Conservation (phyloP, 768 basidiomycete genomes). For the Zangia roseola region DNA sequence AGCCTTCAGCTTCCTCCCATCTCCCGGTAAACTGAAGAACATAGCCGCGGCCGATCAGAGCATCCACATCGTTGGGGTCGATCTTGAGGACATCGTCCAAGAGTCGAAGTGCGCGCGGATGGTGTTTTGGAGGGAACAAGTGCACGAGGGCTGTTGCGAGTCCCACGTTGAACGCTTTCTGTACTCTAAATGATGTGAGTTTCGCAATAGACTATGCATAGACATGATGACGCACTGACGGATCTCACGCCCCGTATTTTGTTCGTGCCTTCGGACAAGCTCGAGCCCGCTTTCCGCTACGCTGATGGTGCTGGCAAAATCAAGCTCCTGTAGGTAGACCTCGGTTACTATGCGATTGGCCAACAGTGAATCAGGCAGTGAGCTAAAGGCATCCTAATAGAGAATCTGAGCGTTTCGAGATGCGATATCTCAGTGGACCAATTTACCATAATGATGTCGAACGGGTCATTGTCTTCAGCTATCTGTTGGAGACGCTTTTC, state of each 20-base stretch:
- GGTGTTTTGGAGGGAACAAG: conserved; percentile 87
- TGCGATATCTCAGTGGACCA: neutral
- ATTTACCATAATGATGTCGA: conserved; percentile 62
- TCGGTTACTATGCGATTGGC: conserved; percentile 65
- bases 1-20: conserved; percentile 64
- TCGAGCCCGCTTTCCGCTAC: conserved; percentile 70
- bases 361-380: conserved; percentile 55
- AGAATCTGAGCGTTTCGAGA: conserved; percentile 7
- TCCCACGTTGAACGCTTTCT: conserved; percentile 64
- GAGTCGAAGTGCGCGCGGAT: conserved; percentile 70
- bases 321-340: conserved; percentile 64
- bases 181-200: conserved; percentile 44
- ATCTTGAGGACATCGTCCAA: conserved; percentile 67
- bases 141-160: conserved; percentile 81
- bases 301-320: conserved; percentile 72
- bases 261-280: conserved; percentile 52
- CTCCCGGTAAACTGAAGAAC: conserved; percentile 60
- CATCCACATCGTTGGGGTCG: conserved; percentile 60
- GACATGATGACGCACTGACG: conserved; percentile 39
- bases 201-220: neutral
- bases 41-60: conserved; percentile 74
- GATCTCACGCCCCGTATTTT: conserved; percentile 54
- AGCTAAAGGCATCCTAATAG: conserved; percentile 53
- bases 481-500: conserved; percentile 10
- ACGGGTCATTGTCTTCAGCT: conserved; percentile 47